These are phyloP conservation scores for Colletotrichum costaricense DNA, from an alignment of 2,329 filamentous ascomycete species.

Conservation along the genomic window DNA sequence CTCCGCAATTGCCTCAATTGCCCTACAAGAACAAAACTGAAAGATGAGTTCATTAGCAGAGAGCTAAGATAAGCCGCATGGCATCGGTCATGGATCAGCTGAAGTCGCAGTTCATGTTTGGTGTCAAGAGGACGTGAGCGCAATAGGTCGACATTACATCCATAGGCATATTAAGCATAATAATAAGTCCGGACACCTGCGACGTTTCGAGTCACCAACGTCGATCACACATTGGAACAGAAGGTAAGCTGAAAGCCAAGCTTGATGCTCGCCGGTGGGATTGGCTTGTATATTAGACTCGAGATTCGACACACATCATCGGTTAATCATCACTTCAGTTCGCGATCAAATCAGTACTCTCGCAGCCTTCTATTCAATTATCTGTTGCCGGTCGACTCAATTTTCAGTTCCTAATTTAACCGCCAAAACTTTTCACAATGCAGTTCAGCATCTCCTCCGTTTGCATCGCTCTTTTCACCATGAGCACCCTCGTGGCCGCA, in stretches of 20 bases:
- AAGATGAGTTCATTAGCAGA: background rate
- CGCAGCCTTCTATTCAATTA: background rate
- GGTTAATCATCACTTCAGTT: background rate
- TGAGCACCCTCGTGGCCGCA: background rate
- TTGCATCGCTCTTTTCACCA: background rate
- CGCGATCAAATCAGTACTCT: background rate
- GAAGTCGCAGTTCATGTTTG: background rate
- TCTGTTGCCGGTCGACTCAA: background rate
- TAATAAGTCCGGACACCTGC: background rate
- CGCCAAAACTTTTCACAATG: background rate
- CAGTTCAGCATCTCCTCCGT: conserved; percentile 4
- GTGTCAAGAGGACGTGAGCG: background rate
- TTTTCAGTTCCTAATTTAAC: background rate
- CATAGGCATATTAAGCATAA: background rate
- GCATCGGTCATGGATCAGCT: background rate
- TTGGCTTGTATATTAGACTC: background rate
- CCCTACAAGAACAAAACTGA: too few species aligned
- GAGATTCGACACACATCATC: background rate
- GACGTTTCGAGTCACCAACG: background rate
- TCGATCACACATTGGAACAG: background rate
- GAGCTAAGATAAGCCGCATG: background rate
- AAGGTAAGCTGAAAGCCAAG: background rate
- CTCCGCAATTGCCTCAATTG: too few species aligned
- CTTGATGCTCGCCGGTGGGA: background rate
- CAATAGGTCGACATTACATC: background rate